Evolutionary conservation across 192 early-diverging fungal species (phyloP).

Genomic region (Spinellus fusiger): DNA sequence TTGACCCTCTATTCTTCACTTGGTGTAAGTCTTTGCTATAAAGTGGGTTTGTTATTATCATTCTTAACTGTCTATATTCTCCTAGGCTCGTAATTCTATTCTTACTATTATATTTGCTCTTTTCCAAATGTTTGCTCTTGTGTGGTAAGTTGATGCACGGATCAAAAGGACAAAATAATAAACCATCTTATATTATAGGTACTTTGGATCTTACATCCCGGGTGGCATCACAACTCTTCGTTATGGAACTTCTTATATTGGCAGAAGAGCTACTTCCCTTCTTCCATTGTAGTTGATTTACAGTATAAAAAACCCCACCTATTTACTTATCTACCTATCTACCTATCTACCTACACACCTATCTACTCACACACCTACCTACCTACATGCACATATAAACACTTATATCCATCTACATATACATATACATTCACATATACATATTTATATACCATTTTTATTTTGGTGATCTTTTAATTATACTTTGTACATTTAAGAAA

Average conservation of each 20-base stretch:
- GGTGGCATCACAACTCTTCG: conserved; percentile 58
- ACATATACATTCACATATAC: background rate
- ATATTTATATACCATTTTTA: too few relatives aligned
- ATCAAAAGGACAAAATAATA: background rate
- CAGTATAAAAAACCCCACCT: conserved; percentile 1
- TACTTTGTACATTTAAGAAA: background rate
- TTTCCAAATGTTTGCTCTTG: conserved; percentile 71
- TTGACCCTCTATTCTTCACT: conserved; percentile 83
- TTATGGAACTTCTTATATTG: conserved; percentile 44
- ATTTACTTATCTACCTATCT: background rate
- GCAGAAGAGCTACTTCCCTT: conserved; percentile 26
- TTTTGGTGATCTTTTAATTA: background rate
- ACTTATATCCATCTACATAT: background rate
- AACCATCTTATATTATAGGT: conserved; percentile 2
- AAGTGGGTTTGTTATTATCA: background rate
- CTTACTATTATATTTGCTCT: conserved; percentile 74
- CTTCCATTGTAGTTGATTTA: conserved; percentile 25
- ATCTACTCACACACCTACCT: background rate
- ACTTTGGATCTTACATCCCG: conserved; percentile 78
- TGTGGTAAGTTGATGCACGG: conserved; percentile 55
- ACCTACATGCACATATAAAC: background rate
- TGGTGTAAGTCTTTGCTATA: conserved; percentile 44
- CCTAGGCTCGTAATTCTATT: conserved; percentile 54
- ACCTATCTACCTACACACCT: background rate
- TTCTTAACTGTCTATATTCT: background rate